Base-by-base conservation (phyloP, 768 basidiomycete species). In the Leccinellum rugosiceps region DNA sequence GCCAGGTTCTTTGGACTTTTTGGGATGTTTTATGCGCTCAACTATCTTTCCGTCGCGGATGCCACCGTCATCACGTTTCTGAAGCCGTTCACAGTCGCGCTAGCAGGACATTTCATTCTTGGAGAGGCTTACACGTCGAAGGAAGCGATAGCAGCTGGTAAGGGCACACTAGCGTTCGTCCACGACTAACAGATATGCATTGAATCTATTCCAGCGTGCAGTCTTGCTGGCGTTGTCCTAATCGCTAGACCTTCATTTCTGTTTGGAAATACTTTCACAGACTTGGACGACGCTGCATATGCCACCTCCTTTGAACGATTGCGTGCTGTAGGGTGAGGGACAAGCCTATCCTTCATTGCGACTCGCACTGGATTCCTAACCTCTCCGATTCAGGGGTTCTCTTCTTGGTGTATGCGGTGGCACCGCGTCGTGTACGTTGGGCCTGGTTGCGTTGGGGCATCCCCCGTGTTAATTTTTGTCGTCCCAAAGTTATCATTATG, bases 31-130 rank as follows among this genome's bases (percentile, higher is more conserved):
- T 87, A 83, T 65, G 83, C 88, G 1, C 73, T 92, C 10, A 78
- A 84, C 69, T 90, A 87, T 69, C 79, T 94, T 4, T 87, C 88
- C 0, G 75, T 94, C 0, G 87, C 88, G 1, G 92, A 94, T 67
- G 83, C 89, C 0, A 86, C 85, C 0, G 87, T 89, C 4, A 74
- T 96, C 47, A 84, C 85, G 0, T 94, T 93, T 74, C 75, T 94
- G 4, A 69, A 80, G 1, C 93, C 93, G 0, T 79, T 86, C 53
- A 77, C 78, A 38, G 87, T 85, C 0, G 84, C 83, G 0, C 67
- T 90, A 8, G 74, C 83, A 4, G 91, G 84, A 3, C 80, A 82
- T 14, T 61, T 88, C 2, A 75, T 89, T 17, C 70, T 90, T 14
- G 78, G 81, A 26, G 92, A 94, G 63, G 69, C 65, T 0, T 80